Conservation (phyloP, 1,284 basidiomycete genomes). For the Abortiporus biennis region DNA sequence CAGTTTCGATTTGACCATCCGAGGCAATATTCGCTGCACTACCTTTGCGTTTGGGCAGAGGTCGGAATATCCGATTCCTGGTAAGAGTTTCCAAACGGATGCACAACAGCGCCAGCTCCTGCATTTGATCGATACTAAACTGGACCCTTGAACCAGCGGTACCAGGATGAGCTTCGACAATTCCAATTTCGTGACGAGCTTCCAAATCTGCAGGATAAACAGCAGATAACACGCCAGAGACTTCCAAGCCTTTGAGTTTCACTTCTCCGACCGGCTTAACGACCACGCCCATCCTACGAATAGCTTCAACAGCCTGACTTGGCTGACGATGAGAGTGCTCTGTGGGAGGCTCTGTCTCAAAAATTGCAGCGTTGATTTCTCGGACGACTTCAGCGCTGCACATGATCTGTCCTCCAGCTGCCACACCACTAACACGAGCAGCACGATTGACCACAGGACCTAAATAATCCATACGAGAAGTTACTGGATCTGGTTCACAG, state of each 20-base stretch:
- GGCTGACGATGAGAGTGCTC: conserved; percentile 54
- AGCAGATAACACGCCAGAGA: conserved; percentile 81
- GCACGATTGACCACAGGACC: conserved; percentile 93
- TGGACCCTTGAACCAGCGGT: conserved; percentile 50
- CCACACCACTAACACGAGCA: conserved; percentile 79
- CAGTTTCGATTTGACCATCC: conserved; percentile 27
- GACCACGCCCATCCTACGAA: conserved; percentile 71
- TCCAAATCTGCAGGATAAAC: conserved; percentile 80
- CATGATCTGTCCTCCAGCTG: conserved; percentile 94
- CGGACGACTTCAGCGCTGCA: conserved; percentile 86
- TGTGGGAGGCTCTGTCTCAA: conserved; percentile 49
- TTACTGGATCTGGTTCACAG: conserved; percentile 93
- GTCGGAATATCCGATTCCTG: conserved; percentile 56
- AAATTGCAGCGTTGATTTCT: conserved; percentile 67
- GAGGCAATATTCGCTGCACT: conserved; percentile 30
- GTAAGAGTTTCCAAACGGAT: conserved; percentile 83
- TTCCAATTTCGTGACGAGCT: conserved; percentile 61
- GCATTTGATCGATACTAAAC: conserved; percentile 76
- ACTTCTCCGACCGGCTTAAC: conserved; percentile 83
- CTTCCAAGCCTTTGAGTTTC: conserved; percentile 91
- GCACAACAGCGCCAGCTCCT: conserved; percentile 70
- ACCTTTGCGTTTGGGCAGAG: conserved; percentile 40
- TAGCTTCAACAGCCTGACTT: conserved; percentile 57
- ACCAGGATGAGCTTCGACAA: conserved; percentile 24
- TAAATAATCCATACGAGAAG: conserved; percentile 96